phyloP scores from a whole-genome alignment of 2,329 filamentous ascomycete genomes.

The Clonostachys sp. region DNA sequence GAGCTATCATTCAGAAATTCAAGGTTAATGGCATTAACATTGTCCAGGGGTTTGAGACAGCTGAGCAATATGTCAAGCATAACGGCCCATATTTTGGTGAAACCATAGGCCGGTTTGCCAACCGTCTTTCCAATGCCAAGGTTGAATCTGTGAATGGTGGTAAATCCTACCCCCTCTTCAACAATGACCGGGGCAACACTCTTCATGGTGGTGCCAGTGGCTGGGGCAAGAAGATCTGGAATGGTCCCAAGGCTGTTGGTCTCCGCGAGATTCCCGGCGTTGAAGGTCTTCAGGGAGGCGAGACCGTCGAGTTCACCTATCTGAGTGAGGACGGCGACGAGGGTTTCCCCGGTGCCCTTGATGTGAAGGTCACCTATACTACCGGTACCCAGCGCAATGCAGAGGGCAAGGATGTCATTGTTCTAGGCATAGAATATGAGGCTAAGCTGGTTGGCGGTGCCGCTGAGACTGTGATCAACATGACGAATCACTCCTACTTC shows the following conservation, averaged over 20 bases:
- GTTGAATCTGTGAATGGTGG: constrained; percentile 68
- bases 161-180: constrained; percentile 62
- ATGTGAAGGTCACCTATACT: constrained; percentile 74
- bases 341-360: constrained; percentile 82
- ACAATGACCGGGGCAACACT: constrained; percentile 75
- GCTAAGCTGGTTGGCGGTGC: constrained; percentile 73
- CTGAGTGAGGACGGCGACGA: constrained; percentile 78
- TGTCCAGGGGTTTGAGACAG: constrained; percentile 77
- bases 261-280: constrained; percentile 42
- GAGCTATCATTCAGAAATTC: constrained; percentile 79
- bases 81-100: constrained; percentile 84
- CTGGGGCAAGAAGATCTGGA: constrained; percentile 78
- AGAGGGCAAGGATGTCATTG: constrained; percentile 57
- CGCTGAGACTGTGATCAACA: constrained; percentile 86
- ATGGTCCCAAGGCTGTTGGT: constrained; percentile 63
- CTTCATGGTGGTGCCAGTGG: constrained; percentile 69
- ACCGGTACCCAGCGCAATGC: constrained; percentile 58
- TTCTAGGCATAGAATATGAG: constrained; percentile 86
- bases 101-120: constrained; percentile 82
- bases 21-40: constrained; percentile 76
- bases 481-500: constrained; percentile 93
- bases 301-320: constrained; percentile 62
- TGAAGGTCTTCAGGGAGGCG: constrained; percentile 51
- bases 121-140: constrained; percentile 70
- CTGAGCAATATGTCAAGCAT: constrained; percentile 69